Conservation (phyloP, 1,284 basidiomycete genomes). For the Cryptococcus sp. region DNA sequence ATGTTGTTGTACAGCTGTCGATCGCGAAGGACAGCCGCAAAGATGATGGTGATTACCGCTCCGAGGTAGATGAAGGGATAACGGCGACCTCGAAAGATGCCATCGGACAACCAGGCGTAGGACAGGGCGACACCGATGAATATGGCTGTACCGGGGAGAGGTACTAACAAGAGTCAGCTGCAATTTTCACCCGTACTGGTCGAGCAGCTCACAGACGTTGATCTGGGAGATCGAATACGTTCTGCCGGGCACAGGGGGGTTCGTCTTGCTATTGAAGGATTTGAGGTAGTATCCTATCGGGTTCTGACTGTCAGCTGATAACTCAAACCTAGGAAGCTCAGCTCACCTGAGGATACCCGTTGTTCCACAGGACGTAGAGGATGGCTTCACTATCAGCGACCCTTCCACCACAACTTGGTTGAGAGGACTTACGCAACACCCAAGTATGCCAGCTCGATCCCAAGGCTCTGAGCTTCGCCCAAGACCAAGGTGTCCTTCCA, state of each 20-base stretch:
- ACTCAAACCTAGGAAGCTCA: not conserved
- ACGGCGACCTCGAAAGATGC: conserved; percentile 24
- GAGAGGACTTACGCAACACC: conserved; percentile 23
- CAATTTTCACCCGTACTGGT: not conserved
- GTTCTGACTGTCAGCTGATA: conserved; percentile 3
- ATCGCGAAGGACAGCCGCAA: conserved; percentile 19
- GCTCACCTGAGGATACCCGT: conserved; percentile 14
- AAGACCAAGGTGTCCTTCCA: conserved; percentile 20
- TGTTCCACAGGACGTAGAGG: conserved; percentile 33
- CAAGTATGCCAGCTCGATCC: conserved; percentile 35
- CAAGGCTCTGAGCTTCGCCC: conserved; percentile 16
- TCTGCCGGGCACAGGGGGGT: conserved; percentile 28
- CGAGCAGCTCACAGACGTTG: conserved; percentile 16
- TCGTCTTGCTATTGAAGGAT: conserved; percentile 29
- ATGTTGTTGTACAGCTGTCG: conserved; percentile 33
- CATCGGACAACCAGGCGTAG: conserved; percentile 37
- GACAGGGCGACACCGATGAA: conserved; percentile 25
- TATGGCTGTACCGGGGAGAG: conserved; percentile 26
- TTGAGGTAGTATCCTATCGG: conserved; percentile 39
- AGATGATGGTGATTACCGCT: conserved; percentile 21
- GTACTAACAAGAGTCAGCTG: conserved; percentile 11
- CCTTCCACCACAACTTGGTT: not conserved
- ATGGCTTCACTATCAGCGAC: conserved; percentile 18
- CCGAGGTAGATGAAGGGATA: conserved; percentile 36
- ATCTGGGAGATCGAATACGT: conserved; percentile 29